Conservation (phyloP, 345 rosid species). For the Citrus unshiu region DNA sequence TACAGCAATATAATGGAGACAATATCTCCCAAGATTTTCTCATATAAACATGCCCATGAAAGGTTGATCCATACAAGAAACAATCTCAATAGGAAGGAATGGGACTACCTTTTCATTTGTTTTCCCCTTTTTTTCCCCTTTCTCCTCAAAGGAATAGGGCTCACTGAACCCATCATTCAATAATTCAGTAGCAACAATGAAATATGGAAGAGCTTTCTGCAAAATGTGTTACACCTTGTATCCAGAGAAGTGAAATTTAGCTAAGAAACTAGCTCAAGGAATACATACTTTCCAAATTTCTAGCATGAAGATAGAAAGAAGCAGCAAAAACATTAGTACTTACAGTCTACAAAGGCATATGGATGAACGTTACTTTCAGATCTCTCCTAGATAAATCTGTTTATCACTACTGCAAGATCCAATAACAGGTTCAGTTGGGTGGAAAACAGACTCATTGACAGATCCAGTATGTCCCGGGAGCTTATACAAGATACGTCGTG, state of each 20-base stretch:
- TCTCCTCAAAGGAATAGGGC: too few relatives aligned
- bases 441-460: conserved; percentile 83
- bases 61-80: too few relatives aligned
- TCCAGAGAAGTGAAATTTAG: conserved; percentile 5
- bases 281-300: conserved; percentile 2
- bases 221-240: conserved; percentile 1
- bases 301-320: neutral
- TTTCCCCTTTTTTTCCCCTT: too few relatives aligned
- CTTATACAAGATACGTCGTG: conserved; percentile 79
- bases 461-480: conserved; percentile 97
- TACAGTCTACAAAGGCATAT: conserved; percentile 1
- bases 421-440: conserved; percentile 80
- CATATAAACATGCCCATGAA: too few relatives aligned
- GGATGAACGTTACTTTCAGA: conserved; percentile 31
- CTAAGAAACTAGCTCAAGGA: conserved; percentile 1
- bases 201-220: neutral
- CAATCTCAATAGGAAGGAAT: too few relatives aligned
- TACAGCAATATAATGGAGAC: too few relatives aligned
- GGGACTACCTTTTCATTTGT: too few relatives aligned
- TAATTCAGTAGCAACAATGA: neutral
- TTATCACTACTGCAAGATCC: conserved; percentile 98
- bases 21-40: too few relatives aligned
- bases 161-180: neutral
- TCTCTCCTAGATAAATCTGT: conserved; percentile 89
- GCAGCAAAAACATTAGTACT: neutral